phyloP scores from a whole-genome alignment of 371 early-diverging fungal species.

The Blakeslea trispora region DNA sequence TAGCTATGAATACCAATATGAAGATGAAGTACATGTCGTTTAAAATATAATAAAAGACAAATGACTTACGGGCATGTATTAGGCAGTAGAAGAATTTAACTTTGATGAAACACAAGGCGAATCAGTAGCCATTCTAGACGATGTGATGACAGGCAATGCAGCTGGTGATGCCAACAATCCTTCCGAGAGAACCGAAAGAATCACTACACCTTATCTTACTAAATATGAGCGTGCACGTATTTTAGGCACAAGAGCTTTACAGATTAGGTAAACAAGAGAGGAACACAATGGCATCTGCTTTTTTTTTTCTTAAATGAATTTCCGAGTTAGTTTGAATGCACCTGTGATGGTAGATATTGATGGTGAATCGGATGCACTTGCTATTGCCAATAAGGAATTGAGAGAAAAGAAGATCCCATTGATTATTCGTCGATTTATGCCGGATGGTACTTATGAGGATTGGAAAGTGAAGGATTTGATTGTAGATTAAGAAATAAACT shows the following conservation, averaged over 20 bases:
- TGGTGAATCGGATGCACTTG: slow-evolving; percentile 97
- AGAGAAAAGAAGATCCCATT: slow-evolving; percentile 95
- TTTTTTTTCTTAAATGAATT: too few species aligned
- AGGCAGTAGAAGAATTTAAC: slow-evolving; percentile 6
- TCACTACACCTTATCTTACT: slow-evolving; percentile 99
- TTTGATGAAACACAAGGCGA: slow-evolving; percentile 17
- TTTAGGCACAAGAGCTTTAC: slow-evolving; percentile 90
- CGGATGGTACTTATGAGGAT: slow-evolving; percentile 97
- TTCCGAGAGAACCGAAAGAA: slow-evolving; percentile 53
- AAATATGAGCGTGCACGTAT: slow-evolving; percentile 99
- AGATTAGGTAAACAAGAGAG: slow-evolving; percentile 59
- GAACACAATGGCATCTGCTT: too few species aligned
- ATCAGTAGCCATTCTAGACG: slow-evolving; percentile 33
- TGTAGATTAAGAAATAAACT: slow-evolving; percentile 37
- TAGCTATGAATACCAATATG: slow-evolving; percentile 27
- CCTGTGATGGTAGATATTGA: slow-evolving; percentile 98
- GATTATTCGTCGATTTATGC: slow-evolving; percentile 94
- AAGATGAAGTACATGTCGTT: slow-evolving; percentile 15
- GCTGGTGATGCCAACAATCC: slow-evolving; percentile 12
- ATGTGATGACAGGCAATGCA: slow-evolving; percentile 24
- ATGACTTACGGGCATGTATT: neutral
- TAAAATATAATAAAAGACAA: neutral
- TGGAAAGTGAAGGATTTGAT: slow-evolving; percentile 97
- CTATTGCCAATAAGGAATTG: slow-evolving; percentile 98
- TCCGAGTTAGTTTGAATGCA: slow-evolving; percentile 98